phyloP scores from a whole-genome alignment of 2,329 filamentous ascomycete species.

The Xylaria sp. region DNA sequence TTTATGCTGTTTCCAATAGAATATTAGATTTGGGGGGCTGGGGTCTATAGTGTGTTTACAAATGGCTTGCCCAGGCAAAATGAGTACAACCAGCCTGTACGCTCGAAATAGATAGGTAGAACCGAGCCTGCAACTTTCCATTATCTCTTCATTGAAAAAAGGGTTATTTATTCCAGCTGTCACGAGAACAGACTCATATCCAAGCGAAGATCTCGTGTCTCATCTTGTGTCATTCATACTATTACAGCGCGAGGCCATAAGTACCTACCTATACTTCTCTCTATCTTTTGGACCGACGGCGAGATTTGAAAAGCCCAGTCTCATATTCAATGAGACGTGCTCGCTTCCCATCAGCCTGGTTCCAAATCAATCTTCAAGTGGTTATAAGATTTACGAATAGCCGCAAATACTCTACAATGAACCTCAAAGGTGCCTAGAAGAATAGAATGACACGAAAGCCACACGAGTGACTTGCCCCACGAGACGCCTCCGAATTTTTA shows the following conservation, averaged over 20 bases:
- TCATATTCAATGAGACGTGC: neutral
- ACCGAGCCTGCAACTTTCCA: no score
- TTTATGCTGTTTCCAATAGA: no score
- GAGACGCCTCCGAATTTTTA: conserved; percentile 36
- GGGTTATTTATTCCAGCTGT: no score
- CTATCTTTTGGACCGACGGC: neutral
- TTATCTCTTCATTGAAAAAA: no score
- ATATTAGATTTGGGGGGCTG: no score
- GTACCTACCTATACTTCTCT: conserved; percentile 6
- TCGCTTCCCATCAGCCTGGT: neutral
- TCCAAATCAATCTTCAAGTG: neutral
- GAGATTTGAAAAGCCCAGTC: neutral
- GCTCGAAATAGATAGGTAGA: no score
- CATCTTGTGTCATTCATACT: neutral
- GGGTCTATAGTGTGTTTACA: no score
- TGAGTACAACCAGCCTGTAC: no score
- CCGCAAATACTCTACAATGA: conserved; percentile 13
- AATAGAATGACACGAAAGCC: neutral
- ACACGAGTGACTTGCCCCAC: conserved; percentile 11
- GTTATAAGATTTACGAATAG: conserved; percentile 9
- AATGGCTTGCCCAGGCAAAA: no score
- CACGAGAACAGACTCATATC: neutral
- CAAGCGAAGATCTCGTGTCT: neutral
- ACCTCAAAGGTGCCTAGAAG: neutral
- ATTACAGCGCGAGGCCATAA: neutral